Evolutionary conservation across 2,329 filamentous ascomycete genomes (phyloP), one percentile per base, ranked within the genome.

Genomic region (Chaetomium olivaceum): DNA sequence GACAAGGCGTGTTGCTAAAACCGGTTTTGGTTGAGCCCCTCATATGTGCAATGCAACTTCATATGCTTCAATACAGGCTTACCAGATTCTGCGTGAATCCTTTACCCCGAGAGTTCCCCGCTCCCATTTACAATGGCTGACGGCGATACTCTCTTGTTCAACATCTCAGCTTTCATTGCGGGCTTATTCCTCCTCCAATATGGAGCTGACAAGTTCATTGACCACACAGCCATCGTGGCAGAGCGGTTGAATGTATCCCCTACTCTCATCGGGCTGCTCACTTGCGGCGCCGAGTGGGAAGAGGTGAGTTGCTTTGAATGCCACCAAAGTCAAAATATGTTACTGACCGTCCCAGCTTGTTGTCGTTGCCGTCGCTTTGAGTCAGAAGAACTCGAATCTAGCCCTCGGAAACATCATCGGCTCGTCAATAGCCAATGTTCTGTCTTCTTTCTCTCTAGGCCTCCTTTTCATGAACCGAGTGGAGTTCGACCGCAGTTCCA

Each of bases 241-340:
- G 74, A 73, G 51, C 77, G 79, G 3, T 69, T 80, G 1, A 75
- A 78, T 39, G 76, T 85, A 11, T 79, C 81, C 2, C 77, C 77
- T n/a, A 81, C 80, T 1, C 62, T 85, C 29, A 78, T 85, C 64
- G 80, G 78, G 2, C 76, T 85, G 8, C 74, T 85, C 36, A 85
- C 82, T 8, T 81, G 80, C 14, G 83, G 82, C 23, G 81, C 80
- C 27, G 83, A 85, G 74, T 85, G 80, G 77, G 83, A 85, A 77
- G 82, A 85, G 78, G 81, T 82, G 69, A 31, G 71, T 61, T 56
- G 52, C 21, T 29, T 29, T 8, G 11, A 23, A 27, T 16, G 16
- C 51, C 14, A 27, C 23, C 21, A 52, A 27, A 31, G 23, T 19
- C 19, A 11, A 29, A 3, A 12, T 19, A 54, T 31, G 3, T 54